A percentile compares a stretch with the other conserved stretches of the same genome.
Evolutionary conservation across 345 rosid species (phyloP).

Genomic region (Bretschneidera sinensis): DNA sequence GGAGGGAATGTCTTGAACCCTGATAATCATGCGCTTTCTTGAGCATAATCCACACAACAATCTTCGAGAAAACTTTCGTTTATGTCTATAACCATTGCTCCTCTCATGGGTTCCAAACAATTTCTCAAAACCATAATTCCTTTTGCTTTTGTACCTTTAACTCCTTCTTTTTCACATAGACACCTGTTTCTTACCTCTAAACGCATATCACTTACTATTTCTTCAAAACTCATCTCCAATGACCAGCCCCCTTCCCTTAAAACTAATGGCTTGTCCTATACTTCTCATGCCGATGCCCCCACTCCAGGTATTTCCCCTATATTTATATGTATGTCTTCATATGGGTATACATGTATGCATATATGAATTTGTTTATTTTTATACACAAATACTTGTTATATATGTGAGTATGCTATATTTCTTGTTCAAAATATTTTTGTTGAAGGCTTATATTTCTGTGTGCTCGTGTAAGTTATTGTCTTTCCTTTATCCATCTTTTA

Average conservation of each 20-base stretch:
- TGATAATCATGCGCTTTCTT: conserved; percentile 24
- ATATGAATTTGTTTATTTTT: background rate
- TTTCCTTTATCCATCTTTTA: too few relatives aligned
- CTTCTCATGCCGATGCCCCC: conserved; percentile 13
- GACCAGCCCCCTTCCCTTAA: conserved; percentile 12
- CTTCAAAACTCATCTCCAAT: conserved; percentile 31
- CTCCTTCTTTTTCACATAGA: conserved; percentile 14
- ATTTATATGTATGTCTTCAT: too few relatives aligned
- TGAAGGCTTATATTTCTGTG: background rate
- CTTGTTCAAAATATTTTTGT: conserved; percentile 3
- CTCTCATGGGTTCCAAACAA: conserved; percentile 29
- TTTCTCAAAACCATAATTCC: conserved; percentile 21
- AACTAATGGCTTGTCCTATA: conserved; percentile 26
- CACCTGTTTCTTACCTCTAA: conserved; percentile 13
- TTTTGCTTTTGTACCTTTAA: conserved; percentile 13
- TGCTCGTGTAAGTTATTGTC: background rate
- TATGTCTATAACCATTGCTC: conserved; percentile 13
- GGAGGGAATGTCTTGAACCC: background rate
- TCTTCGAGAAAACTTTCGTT: conserved; percentile 20
- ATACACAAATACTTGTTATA: background rate
- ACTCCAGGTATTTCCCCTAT: conserved; percentile 23
- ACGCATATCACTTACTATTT: conserved; percentile 15
- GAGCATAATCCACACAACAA: conserved; percentile 19
- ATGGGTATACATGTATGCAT: background rate
- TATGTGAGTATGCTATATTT: background rate